Percentiles rank a stretch among this genome's conserved stretches.
These are phyloP conservation scores for Macrolepiota albuminosa DNA, from an alignment of 768 basidiomycete genomes.

Conservation along the genomic window DNA sequence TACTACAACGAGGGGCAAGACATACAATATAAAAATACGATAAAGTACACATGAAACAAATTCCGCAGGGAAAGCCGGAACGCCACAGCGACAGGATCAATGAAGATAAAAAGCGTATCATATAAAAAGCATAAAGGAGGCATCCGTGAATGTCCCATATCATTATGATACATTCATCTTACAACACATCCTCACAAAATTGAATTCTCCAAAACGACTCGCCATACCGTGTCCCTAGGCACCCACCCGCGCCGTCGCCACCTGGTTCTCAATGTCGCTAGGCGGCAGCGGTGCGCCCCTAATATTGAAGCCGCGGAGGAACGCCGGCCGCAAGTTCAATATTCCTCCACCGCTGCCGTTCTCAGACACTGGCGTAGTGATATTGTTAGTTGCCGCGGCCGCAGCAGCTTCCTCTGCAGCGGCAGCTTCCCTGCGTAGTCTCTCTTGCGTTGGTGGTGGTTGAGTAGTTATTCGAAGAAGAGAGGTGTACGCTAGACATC, in stretches of 20 bases:
- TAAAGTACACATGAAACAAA: background rate
- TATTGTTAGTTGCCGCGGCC: background rate
- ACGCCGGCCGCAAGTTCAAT: constrained; percentile 13
- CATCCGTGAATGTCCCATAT: background rate
- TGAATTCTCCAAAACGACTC: background rate
- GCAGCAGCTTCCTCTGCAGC: background rate
- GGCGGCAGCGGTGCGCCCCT: constrained; percentile 11
- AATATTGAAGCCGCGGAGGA: constrained; percentile 18
- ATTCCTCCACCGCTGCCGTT: constrained; percentile 7
- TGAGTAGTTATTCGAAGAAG: constrained; percentile 76
- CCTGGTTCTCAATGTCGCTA: constrained; percentile 29
- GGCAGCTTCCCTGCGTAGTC: constrained; percentile 10
- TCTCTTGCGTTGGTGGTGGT: constrained; percentile 32
- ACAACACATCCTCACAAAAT: background rate
- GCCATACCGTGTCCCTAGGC: constrained; percentile 1
- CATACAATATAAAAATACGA: background rate
- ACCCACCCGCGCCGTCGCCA: constrained; percentile 17
- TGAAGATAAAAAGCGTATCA: background rate
- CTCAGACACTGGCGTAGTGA: background rate
- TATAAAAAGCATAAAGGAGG: background rate
- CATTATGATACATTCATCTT: background rate
- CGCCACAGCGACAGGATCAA: background rate
- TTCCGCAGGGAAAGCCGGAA: background rate
- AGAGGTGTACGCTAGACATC: constrained; percentile 73
- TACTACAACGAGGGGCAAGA: background rate